Conservation (phyloP, 2,329 filamentous ascomycete species). For the Botryotinia narcissicola region DNA sequence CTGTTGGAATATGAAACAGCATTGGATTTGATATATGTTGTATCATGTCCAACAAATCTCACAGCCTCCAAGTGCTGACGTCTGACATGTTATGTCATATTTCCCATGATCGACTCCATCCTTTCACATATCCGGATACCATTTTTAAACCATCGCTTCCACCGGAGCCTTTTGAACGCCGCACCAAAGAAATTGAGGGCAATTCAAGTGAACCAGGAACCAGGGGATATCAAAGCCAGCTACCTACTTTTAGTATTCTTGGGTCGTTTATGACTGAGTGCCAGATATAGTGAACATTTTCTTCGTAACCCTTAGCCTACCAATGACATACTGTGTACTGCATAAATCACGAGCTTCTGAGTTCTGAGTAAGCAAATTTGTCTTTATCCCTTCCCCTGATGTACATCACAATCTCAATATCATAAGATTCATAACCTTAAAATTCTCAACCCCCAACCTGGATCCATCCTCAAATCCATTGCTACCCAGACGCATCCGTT, state of each 20-base stretch:
- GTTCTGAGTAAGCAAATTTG: neutral
- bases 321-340: neutral
- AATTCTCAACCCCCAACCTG: neutral
- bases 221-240: neutral
- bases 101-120: neutral
- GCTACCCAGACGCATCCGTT: neutral
- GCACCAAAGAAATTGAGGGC: neutral
- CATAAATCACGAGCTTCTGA: neutral
- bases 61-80: neutral
- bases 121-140: neutral
- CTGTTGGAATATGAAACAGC: neutral
- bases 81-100: neutral
- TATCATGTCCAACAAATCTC: neutral
- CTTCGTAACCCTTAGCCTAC: neutral
- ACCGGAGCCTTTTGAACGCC: neutral
- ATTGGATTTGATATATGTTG: neutral
- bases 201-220: neutral
- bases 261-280: neutral
- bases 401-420: neutral
- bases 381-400: neutral
- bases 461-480: neutral
- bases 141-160: neutral
- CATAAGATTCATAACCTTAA: neutral
- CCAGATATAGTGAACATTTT: neutral
- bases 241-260: neutral